Evolutionary conservation across 495 filamentous ascomycete genomes (phyloP).

Genomic region (Aspergillus olivimuriae): DNA sequence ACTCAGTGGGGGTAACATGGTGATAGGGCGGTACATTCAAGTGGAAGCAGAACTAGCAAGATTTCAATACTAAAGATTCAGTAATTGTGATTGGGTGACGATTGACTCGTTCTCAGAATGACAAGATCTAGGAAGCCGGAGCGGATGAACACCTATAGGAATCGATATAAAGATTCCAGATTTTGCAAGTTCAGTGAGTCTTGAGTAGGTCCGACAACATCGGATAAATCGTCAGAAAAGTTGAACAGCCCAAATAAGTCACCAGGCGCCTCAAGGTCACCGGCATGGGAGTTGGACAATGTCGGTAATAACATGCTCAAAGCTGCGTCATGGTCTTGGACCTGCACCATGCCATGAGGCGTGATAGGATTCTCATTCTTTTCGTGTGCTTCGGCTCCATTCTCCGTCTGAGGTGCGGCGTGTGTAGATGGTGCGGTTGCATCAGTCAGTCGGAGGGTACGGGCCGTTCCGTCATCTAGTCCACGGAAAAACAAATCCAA

Average conservation of each 20-base stretch:
- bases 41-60: too few species aligned
- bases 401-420: background rate
- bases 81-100: too few species aligned
- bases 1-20: too few species aligned
- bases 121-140: too few species aligned
- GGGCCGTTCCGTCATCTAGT: slow-evolving; percentile 38
- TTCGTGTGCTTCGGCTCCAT: background rate
- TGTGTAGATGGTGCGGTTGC: slow-evolving; percentile 3
- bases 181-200: slow-evolving; percentile 35
- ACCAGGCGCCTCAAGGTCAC: slow-evolving; percentile 8
- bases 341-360: background rate
- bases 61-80: too few species aligned
- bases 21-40: too few species aligned
- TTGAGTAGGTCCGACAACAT: slow-evolving; percentile 24
- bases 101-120: too few species aligned
- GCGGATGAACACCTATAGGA: slow-evolving; percentile 21
- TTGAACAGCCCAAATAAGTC: slow-evolving; percentile 36
- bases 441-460: slow-evolving; percentile 26
- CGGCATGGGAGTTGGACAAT: background rate
- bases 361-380: background rate
- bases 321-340: background rate
- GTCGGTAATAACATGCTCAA: background rate
- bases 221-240: slow-evolving; percentile 31
- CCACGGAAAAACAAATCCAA: slow-evolving; percentile 41
- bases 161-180: slow-evolving; percentile 35